These are phyloP conservation scores for Uromyces viciae-fabae DNA, from an alignment of 1,284 basidiomycete species.

Conservation along the genomic window DNA sequence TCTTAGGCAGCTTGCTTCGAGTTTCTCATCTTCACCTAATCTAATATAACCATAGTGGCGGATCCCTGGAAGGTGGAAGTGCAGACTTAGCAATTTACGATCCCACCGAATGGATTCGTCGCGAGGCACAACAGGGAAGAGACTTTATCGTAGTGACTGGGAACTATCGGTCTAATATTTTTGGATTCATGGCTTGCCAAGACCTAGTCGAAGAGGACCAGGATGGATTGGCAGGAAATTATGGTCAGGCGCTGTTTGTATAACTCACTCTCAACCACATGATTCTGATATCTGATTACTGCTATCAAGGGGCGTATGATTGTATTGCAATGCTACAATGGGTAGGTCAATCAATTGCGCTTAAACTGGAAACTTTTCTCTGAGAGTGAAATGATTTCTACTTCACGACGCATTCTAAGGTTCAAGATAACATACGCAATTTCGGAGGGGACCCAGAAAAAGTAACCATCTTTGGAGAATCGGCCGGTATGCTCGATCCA, in stretches of 20 bases:
- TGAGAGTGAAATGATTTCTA: too few species aligned
- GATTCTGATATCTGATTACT: slow-evolving; percentile 4
- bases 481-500: slow-evolving; percentile 18
- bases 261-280: background rate
- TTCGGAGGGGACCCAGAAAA: slow-evolving; percentile 41
- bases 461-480: slow-evolving; percentile 42
- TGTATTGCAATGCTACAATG: slow-evolving; percentile 40
- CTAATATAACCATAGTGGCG: slow-evolving; percentile 17
- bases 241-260: slow-evolving; percentile 24
- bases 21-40: background rate
- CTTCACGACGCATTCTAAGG: background rate
- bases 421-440: slow-evolving; percentile 36
- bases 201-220: slow-evolving; percentile 27
- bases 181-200: slow-evolving; percentile 31
- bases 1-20: background rate
- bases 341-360: slow-evolving; percentile 15
- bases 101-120: slow-evolving; percentile 43
- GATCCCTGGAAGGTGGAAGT: slow-evolving; percentile 24
- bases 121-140: slow-evolving; percentile 28
- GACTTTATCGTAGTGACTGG: slow-evolving; percentile 41
- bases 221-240: slow-evolving; percentile 40
- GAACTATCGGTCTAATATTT: slow-evolving; percentile 30
- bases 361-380: too few species aligned
- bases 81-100: slow-evolving; percentile 21
- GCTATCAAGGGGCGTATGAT: slow-evolving; percentile 29